These are phyloP conservation scores for Diaporthe velutina DNA, from an alignment of 2,329 filamentous ascomycete genomes.

Conservation along the genomic window DNA sequence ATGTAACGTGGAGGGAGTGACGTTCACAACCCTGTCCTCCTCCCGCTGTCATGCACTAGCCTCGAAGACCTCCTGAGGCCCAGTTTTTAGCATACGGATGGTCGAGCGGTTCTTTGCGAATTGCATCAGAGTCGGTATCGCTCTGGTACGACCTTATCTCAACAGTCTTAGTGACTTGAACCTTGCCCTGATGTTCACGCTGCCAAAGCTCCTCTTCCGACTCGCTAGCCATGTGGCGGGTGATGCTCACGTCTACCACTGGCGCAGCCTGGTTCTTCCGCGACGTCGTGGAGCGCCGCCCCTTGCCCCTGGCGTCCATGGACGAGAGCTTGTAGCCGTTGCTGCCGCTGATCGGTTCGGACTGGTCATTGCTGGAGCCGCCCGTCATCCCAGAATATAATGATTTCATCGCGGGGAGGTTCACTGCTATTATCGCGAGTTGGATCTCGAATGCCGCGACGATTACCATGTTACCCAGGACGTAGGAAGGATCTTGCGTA, in stretches of 20 bases:
- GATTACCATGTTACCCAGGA: slow-evolving; percentile 37
- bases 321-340: slow-evolving; percentile 15
- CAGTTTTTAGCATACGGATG: not conserved
- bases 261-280: not conserved
- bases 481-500: slow-evolving; percentile 5
- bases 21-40: not conserved
- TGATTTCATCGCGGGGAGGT: slow-evolving; percentile 30
- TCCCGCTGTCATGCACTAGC: not conserved
- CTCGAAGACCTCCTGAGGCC: not conserved
- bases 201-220: slow-evolving; percentile 21
- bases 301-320: not conserved
- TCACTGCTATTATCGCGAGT: slow-evolving; percentile 32
- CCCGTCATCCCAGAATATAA: slow-evolving; percentile 10
- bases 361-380: slow-evolving; percentile 15
- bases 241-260: slow-evolving; percentile 8
- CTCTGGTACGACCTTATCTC: not conserved
- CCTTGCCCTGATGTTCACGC: slow-evolving; percentile 1
- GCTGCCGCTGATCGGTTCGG: slow-evolving; percentile 2
- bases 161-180: not conserved
- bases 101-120: not conserved
- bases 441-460: slow-evolving; percentile 36
- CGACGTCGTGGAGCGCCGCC: not conserved
- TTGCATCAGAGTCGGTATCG: not conserved
- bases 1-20: no score
- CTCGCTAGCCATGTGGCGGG: slow-evolving; percentile 14